phyloP scores from a whole-genome alignment of 148 eudicot genomes.

The Cornus controversa region DNA sequence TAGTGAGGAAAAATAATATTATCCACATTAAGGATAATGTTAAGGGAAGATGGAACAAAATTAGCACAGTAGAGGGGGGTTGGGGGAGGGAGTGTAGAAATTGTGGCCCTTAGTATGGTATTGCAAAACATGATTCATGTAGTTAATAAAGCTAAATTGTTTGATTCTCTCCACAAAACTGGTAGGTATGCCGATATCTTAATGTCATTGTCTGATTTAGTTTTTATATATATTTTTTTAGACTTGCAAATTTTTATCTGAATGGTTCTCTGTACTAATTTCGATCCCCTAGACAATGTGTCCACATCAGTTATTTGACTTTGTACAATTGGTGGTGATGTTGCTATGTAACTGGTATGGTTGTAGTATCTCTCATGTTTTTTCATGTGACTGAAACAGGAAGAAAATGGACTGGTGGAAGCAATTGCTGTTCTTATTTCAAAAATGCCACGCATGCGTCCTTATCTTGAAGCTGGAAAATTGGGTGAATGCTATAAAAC shows the following conservation, averaged over 20 bases:
- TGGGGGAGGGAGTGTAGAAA: no score
- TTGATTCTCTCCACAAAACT: neutral
- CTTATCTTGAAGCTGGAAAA: slow-evolving; percentile 51
- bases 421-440: slow-evolving; percentile 91
- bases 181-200: neutral
- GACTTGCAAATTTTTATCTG: no score
- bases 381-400: slow-evolving; percentile 39
- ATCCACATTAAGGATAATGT: no score
- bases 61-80: no score
- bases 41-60: no score
- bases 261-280: no score
- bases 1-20: no score
- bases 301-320: neutral
- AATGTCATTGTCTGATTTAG: neutral
- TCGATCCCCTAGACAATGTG: no score
- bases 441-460: slow-evolving; percentile 88
- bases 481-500: slow-evolving; percentile 74
- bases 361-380: slow-evolving; percentile 9
- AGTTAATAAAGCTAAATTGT: neutral
- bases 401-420: slow-evolving; percentile 96
- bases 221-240: neutral
- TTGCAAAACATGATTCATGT: no score
- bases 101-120: no score
- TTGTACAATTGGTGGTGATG: neutral
- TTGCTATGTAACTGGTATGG: neutral